Evolutionary conservation across 352 stramenopile species (phyloP).

Genomic region (Globisporangium barbulae): DNA sequence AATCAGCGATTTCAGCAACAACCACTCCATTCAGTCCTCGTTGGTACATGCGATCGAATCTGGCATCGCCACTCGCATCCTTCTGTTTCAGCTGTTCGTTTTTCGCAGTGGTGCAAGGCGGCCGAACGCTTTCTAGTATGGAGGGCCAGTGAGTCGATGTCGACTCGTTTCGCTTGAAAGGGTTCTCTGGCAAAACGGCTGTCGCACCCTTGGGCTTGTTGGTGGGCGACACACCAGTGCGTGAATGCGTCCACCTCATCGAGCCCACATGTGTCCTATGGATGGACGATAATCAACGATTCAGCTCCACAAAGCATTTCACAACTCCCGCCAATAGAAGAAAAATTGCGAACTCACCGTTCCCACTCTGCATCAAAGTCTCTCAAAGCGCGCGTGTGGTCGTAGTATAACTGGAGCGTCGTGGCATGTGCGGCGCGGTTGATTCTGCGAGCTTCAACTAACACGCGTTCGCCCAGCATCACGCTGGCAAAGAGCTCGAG

Average conservation of each 20-base stretch:
- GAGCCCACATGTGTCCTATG: conserved; percentile 7
- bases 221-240: background rate
- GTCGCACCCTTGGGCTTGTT: background rate
- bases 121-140: background rate
- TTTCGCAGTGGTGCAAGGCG: background rate
- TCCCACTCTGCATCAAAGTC: conserved; percentile 56
- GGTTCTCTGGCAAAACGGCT: conserved; percentile 5
- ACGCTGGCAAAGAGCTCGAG: conserved; percentile 39
- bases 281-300: background rate
- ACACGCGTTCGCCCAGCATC: conserved; percentile 20
- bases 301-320: conserved; percentile 6
- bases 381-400: conserved; percentile 43
- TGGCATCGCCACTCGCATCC: background rate
- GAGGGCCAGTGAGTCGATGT: conserved; percentile 1
- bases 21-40: conserved; percentile 31
- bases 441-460: conserved; percentile 9
- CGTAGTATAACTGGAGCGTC: conserved; percentile 40
- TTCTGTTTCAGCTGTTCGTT: background rate
- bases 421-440: conserved; percentile 33
- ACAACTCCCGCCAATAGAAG: conserved; percentile 3
- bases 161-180: conserved; percentile 11
- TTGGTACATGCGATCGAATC: conserved; percentile 18
- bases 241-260: background rate
- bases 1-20: conserved; percentile 13
- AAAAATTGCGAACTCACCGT: conserved; percentile 25